Base-by-base conservation (phyloP, 192 early-diverging fungal genomes). In the Helicostylum pulchrum region DNA sequence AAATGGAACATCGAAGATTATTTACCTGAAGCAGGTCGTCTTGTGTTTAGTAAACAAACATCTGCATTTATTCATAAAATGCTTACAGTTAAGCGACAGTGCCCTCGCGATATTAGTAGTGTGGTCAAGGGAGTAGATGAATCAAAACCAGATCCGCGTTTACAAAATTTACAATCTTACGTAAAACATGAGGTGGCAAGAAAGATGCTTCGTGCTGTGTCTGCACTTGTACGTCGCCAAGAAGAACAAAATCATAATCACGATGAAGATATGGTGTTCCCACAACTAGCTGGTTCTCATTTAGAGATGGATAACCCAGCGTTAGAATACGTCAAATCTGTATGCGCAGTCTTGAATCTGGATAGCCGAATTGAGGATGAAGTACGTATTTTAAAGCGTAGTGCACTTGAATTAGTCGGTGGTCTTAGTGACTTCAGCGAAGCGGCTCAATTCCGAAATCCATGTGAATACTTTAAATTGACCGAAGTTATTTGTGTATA, bases 1-100 rank as follows among this genome's bases (percentile, higher is more conserved):
- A 72, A 86, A 46, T 99, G 96, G 96, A 95, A 91, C 53, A 91
- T 99, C 39, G 84, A 83, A 60, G 88, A 94, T 43, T 95, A 93
- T 65, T 73, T 99, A 50, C 94, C 96, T 7, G 73, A 82, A 10
- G 79, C 80, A 12, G 72, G 90, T 11, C 92, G 95, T 62, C 68
- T 64, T 21, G 70, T 83, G 46, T 98, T 98, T 68, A 71, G 85
- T 53, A 72, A 77, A 14, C 78, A 87, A 14, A 65, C 94, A 0
- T 89, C 83, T 20, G 87, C 88, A 73, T 96, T 83, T 66, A 89
- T 90, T 48, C 80, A 84, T 66, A 75, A 84, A 68, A 74, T 86
- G 0, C 79, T 84, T 47, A 72, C 75, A 39, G 74, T 77, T 74
- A 76, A 84, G 50, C 65, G 64, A 20, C 46, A 68, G 20, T 80